A percentile compares a stretch with the other conserved stretches of the same genome.
Evolutionary conservation across 2,329 filamentous ascomycete species (phyloP).

Genomic region (Hymenoscyphus albidus): DNA sequence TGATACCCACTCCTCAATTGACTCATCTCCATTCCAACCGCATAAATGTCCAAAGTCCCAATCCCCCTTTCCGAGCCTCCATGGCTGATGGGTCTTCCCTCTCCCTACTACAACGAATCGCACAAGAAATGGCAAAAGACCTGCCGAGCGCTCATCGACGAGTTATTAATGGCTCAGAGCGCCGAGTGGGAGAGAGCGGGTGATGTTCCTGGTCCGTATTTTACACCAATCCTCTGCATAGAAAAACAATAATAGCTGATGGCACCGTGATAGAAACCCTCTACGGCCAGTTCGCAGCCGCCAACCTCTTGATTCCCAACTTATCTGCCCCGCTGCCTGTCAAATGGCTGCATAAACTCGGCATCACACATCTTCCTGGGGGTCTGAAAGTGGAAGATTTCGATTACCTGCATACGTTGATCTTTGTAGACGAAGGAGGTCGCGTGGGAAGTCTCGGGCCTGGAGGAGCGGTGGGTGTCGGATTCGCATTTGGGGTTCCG

Average conservation of each 20-base stretch:
- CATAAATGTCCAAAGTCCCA: slow-evolving; percentile 17
- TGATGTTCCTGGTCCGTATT: slow-evolving; percentile 26
- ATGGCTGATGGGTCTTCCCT: slow-evolving; percentile 66
- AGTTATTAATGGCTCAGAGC: slow-evolving; percentile 58
- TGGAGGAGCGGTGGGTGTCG: slow-evolving; percentile 61
- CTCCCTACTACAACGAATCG: slow-evolving; percentile 65
- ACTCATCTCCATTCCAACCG: background rate
- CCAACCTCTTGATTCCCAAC: slow-evolving; percentile 67
- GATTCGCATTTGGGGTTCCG: slow-evolving; percentile 69
- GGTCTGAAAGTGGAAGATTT: slow-evolving; percentile 68
- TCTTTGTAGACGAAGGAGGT: slow-evolving; percentile 67
- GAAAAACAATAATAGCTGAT: background rate
- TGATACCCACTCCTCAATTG: background rate
- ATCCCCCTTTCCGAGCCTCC: slow-evolving; percentile 72
- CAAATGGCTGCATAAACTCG: slow-evolving; percentile 61
- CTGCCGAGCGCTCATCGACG: slow-evolving; percentile 61
- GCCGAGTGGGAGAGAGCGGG: slow-evolving; percentile 66
- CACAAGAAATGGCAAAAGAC: slow-evolving; percentile 65
- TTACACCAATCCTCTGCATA: background rate
- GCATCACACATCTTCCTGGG: slow-evolving; percentile 63
- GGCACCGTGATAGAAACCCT: slow-evolving; percentile 36
- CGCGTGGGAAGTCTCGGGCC: slow-evolving; percentile 63
- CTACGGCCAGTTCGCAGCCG: slow-evolving; percentile 59
- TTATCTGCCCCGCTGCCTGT: slow-evolving; percentile 67
- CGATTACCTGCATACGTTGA: slow-evolving; percentile 66